phyloP scores from a whole-genome alignment of 2,329 filamentous ascomycete genomes.

The Magnaporthiopsis rhizophila region DNA sequence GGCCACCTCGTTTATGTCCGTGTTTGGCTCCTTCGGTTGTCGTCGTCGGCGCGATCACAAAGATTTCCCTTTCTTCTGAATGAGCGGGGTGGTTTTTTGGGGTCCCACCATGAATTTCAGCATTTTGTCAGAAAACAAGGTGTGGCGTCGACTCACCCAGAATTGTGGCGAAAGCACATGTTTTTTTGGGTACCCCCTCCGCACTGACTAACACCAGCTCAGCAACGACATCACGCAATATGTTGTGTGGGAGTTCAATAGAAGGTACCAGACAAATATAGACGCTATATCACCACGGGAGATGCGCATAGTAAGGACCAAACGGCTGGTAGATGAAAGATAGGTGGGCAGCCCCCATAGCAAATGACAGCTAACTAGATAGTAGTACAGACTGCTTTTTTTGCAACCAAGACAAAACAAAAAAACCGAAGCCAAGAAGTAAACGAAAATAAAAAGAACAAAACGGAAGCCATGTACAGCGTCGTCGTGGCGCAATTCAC shows the following conservation, averaged over 20 bases:
- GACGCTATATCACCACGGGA: no score
- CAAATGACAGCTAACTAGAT: neutral
- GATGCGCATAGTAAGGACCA: no score
- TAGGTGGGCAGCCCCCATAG: neutral
- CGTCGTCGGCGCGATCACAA: neutral
- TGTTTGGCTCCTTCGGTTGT: neutral
- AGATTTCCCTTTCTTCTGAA: neutral
- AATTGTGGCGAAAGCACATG: neutral
- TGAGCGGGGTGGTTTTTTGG: slow-evolving; percentile 6
- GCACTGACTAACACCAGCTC: neutral
- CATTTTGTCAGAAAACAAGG: slow-evolving; percentile 1
- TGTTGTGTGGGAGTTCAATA: no score
- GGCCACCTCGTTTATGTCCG: neutral
- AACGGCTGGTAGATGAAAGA: neutral
- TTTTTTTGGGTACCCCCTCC: neutral
- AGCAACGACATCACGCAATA: no score
- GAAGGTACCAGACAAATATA: no score
- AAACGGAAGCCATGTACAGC: neutral
- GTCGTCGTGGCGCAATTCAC: neutral
- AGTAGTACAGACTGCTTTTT: neutral
- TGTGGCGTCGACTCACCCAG: slow-evolving; percentile 1
- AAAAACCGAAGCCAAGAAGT: neutral
- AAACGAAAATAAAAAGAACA: neutral
- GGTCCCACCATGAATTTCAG: slow-evolving; percentile 7
- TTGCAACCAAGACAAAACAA: neutral